Percentiles rank a stretch among this genome's conserved stretches.
Evolutionary conservation across 2,329 filamentous ascomycete species (phyloP).

Genomic region (Arthrobotrys conoides): DNA sequence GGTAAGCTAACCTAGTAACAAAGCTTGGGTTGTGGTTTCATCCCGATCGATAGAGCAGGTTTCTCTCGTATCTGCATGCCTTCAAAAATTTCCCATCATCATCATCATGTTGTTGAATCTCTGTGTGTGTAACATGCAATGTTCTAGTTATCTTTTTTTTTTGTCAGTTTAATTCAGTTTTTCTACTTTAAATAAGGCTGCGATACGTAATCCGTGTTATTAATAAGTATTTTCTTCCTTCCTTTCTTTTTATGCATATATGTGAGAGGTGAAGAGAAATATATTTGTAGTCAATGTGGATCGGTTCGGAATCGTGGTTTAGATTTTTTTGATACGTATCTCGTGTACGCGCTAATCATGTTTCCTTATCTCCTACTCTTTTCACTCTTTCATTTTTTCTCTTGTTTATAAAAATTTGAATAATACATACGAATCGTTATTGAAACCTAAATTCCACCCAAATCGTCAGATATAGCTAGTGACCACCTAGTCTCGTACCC

Average conservation of each 20-base stretch:
- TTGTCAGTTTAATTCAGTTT: too few species aligned
- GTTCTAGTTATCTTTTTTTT: background rate
- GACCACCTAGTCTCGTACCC: too few species aligned
- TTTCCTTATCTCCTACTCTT: background rate
- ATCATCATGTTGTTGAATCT: background rate
- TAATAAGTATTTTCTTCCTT: background rate
- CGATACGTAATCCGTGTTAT: background rate
- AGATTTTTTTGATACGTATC: background rate
- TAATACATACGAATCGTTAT: background rate
- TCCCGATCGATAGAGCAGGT: constrained; percentile 1
- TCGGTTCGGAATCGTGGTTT: background rate
- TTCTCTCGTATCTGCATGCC: background rate
- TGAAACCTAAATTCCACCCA: too few species aligned
- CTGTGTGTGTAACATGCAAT: background rate
- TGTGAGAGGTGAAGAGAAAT: background rate
- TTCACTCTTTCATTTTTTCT: background rate
- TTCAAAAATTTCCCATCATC: too few species aligned
- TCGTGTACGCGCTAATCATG: background rate
- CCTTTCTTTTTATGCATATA: too few species aligned
- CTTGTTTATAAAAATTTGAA: background rate
- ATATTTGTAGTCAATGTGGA: background rate
- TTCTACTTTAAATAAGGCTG: constrained; percentile 40
- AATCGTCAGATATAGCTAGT: too few species aligned
- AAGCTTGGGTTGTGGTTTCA: background rate
- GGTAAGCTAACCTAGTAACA: background rate